These are phyloP conservation scores for Nigrospora oryzae DNA, from an alignment of 2,329 filamentous ascomycete genomes.

Conservation along the genomic window DNA sequence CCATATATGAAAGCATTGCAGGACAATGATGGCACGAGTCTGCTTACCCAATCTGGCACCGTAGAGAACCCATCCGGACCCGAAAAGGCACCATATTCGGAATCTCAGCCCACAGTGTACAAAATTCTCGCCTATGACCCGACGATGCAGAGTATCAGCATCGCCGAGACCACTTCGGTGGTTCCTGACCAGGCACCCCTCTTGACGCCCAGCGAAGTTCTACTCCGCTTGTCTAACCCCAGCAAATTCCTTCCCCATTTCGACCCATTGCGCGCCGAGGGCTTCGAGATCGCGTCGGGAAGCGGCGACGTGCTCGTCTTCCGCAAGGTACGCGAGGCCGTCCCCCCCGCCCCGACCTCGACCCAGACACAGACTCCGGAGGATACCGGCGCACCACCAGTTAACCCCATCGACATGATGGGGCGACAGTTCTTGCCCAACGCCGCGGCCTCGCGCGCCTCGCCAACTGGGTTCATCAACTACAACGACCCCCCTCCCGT, in stretches of 20 bases:
- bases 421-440: conserved; percentile 28
- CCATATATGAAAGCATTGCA: conserved; percentile 35
- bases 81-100: too few relatives aligned
- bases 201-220: conserved; percentile 49
- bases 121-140: conserved; percentile 61
- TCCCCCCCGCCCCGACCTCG: conserved; percentile 5
- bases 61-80: too few relatives aligned
- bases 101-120: conserved; percentile 33
- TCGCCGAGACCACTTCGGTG: conserved; percentile 52
- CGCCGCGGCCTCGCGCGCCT: conserved; percentile 50
- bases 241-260: conserved; percentile 60
- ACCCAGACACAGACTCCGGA: conserved; percentile 5
- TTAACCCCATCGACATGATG: conserved; percentile 55
- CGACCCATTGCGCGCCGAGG: conserved; percentile 45
- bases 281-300: conserved; percentile 60
- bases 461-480: conserved; percentile 58
- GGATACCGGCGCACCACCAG: conserved; percentile 3
- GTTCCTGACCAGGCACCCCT: conserved; percentile 38
- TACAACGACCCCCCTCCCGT: conserved; percentile 35
- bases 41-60: too few relatives aligned
- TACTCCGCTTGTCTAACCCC: conserved; percentile 53
- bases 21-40: conserved; percentile 8
- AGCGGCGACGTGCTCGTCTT: conserved; percentile 57
- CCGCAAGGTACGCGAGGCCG: conserved; percentile 42
- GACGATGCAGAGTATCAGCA: conserved; percentile 44